Evolutionary conservation across 2,329 filamentous ascomycete genomes (phyloP).

Genomic region (Trichophyton verrucosum): DNA sequence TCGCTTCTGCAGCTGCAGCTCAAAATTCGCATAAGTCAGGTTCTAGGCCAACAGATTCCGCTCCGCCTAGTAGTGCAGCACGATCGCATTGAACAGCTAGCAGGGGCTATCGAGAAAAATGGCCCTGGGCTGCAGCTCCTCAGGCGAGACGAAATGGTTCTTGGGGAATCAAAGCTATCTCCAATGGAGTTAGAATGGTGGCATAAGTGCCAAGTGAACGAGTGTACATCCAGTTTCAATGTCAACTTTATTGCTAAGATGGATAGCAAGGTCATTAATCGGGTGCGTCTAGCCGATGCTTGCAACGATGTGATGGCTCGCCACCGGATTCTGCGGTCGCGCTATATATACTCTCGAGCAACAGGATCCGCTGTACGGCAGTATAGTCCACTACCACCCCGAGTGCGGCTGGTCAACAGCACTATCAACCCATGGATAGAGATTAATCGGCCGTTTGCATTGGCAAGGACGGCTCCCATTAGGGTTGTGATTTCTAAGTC

Average conservation of each 20-base stretch:
- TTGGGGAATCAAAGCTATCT: background rate
- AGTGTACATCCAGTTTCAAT: background rate
- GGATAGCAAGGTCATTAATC: background rate
- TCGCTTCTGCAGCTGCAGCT: background rate
- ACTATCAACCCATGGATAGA: background rate
- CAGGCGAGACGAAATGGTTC: background rate
- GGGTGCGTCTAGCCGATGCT: background rate
- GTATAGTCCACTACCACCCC: background rate
- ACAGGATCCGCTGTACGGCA: background rate
- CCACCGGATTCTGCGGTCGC: background rate
- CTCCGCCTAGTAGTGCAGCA: background rate
- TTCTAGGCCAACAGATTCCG: background rate
- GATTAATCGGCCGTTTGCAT: slow-evolving; percentile 16
- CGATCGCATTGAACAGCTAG: background rate
- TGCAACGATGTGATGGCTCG: background rate
- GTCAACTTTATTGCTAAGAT: background rate
- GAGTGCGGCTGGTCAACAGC: background rate
- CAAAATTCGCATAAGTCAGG: background rate
- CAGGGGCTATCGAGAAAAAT: background rate
- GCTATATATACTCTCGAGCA: background rate
- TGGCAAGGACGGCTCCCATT: slow-evolving; percentile 16
- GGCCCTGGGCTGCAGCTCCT: background rate
- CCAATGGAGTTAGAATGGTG: slow-evolving; percentile 1
- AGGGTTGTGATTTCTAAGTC: slow-evolving; percentile 18
- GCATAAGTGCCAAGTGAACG: background rate